Conservation (phyloP, 169 alveolate species). For the Plasmodium falciparum region DNA sequence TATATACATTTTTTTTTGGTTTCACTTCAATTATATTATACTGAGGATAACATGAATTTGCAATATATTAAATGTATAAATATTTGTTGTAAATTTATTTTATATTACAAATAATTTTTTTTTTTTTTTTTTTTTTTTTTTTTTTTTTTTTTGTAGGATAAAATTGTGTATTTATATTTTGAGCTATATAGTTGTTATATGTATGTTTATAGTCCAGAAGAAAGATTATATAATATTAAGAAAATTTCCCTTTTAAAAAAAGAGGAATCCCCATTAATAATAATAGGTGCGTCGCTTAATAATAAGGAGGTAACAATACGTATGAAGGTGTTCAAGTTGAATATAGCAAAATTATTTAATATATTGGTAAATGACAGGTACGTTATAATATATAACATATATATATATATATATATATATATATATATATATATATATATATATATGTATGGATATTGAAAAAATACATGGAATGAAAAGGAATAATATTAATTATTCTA, state of each 20-base stretch:
- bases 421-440: not conserved
- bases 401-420: not conserved
- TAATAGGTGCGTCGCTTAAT: conserved; percentile 9
- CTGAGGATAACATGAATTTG: too few species aligned
- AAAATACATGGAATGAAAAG: not conserved
- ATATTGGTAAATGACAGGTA: conserved; percentile 36
- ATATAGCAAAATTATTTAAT: conserved; percentile 4
- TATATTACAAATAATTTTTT: not conserved
- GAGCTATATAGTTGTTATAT: conserved; percentile 46
- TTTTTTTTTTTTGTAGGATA: conserved; percentile 16
- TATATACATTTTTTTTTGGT: not conserved
- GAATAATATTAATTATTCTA: not conserved
- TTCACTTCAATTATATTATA: not conserved
- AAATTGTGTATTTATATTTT: conserved; percentile 12
- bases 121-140: conserved; percentile 3
- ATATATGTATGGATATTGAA: not conserved
- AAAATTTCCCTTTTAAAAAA: conserved; percentile 15
- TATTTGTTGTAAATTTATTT: not conserved
- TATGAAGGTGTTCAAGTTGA: conserved; percentile 25
- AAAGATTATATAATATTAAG: conserved; percentile 28
- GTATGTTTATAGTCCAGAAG: conserved; percentile 18
- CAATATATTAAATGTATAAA: not conserved
- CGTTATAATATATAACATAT: not conserved
- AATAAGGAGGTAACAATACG: conserved; percentile 15
- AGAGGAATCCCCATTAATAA: not conserved